phyloP scores from a whole-genome alignment of 2,329 filamentous ascomycete genomes.

The Tolypocladium album region DNA sequence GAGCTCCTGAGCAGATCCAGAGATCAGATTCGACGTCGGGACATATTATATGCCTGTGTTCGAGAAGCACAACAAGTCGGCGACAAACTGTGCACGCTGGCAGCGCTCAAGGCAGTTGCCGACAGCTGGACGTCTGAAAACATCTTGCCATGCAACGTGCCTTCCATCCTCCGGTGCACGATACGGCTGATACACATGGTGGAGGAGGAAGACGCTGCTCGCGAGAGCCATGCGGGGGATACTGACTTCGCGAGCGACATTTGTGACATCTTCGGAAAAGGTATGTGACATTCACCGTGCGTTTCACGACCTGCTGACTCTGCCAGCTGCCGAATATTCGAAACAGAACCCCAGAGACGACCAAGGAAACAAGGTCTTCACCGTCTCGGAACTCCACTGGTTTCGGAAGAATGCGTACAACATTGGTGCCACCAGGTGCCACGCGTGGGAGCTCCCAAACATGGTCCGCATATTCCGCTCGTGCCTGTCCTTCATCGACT shows the following conservation, averaged over 20 bases:
- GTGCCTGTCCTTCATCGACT: slow-evolving; percentile 40
- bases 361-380: slow-evolving; percentile 41
- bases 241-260: slow-evolving; percentile 32
- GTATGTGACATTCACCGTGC: slow-evolving; percentile 16
- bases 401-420: slow-evolving; percentile 79
- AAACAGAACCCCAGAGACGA: slow-evolving; percentile 24
- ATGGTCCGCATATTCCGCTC: slow-evolving; percentile 45
- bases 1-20: slow-evolving; percentile 43
- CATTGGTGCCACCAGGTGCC: slow-evolving; percentile 51
- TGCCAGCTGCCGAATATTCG: slow-evolving; percentile 15
- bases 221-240: slow-evolving; percentile 2
- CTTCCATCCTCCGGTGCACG: slow-evolving; percentile 34
- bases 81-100: slow-evolving; percentile 45
- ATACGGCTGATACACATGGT: slow-evolving; percentile 39
- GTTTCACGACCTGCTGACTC: slow-evolving; percentile 3
- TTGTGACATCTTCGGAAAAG: slow-evolving; percentile 37
- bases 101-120: slow-evolving; percentile 22
- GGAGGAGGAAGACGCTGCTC: slow-evolving; percentile 19
- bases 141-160: slow-evolving; percentile 16
- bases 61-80: slow-evolving; percentile 61
- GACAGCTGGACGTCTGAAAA: slow-evolving; percentile 12
- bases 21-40: slow-evolving; percentile 34
- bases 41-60: slow-evolving; percentile 70
- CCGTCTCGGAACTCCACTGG: slow-evolving; percentile 63
- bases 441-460: slow-evolving; percentile 39